Base-by-base conservation (phyloP, 1,139 yeast genomes). In the Pneumocystis carinii region DNA sequence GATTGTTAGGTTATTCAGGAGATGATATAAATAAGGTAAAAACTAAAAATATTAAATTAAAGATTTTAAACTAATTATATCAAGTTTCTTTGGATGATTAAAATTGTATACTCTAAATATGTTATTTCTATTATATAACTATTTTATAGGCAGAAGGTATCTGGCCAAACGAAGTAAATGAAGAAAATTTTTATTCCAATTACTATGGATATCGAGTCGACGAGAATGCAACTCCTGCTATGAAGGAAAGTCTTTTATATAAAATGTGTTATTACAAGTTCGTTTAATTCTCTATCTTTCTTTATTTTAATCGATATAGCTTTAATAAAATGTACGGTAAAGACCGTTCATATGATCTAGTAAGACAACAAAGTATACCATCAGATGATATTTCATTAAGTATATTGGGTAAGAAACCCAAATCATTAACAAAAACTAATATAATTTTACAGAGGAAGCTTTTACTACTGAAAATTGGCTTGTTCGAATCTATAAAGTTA, bases 121-220 rank as follows among this genome's bases (percentile, higher is more conserved):
- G 12, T 48, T 48, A 2, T 48, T 24, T 48, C 27, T 48, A 24
- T 48, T 24, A 24, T 32, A 5, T 48, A 48, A 48, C 14, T 48
- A 24, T 48, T 48, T 48, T 41, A 24, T 48, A 48, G 55, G 55
- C 97, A n/a, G 96, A 92, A 75, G 98, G 98, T 66, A 89, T 94
- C 67, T 94, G 99, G 99, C 99, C 99, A 0, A 97, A 92, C 42
- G 97, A 92, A 73, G 84, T 94, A 64, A 82, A 78, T 69, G 98
- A 94, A 76, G 79, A 95, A 68, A 82, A 85, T 69, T 94, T 78
- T 76, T 94, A 90, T 79, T 87, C 94, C 32, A 82, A 84, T 10
- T 76, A 81, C 64, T 97, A 97, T 65, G 97, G 90, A 74, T 94
- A 90, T 75, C 83, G 84, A 71, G 86, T 92, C 65, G 98, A 92